Evolutionary conservation across 108 stramenopile species (phyloP).

Genomic region (Cyclotella baltica): DNA sequence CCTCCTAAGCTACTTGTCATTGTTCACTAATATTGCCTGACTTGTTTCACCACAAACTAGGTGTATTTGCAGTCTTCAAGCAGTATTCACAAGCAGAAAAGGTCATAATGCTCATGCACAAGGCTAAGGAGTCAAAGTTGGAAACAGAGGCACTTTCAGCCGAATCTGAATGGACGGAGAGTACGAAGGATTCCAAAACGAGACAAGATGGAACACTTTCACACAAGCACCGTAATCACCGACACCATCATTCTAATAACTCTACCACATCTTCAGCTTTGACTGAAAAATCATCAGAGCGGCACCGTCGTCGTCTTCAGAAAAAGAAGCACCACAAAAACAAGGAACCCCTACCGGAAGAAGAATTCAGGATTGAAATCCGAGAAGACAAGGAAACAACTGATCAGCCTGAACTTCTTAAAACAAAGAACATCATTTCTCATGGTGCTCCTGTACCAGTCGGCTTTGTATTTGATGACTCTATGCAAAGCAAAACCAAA

Average conservation of each 20-base stretch:
- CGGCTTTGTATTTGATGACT: neutral
- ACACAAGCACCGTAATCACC: neutral
- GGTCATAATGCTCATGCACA: neutral
- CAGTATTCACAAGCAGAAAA: neutral
- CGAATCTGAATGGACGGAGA: neutral
- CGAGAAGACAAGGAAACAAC: neutral
- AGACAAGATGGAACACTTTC: neutral
- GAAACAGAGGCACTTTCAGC: neutral
- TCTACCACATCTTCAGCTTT: neutral
- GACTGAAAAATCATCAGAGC: neutral
- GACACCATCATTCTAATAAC: neutral
- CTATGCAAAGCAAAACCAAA: neutral
- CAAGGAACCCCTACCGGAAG: neutral
- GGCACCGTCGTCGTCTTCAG: neutral
- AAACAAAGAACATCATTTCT: no score
- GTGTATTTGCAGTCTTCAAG: constrained; percentile 4
- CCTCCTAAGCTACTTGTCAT: neutral
- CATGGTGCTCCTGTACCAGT: neutral
- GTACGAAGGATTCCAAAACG: neutral
- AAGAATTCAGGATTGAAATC: neutral
- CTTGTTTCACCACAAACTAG: neutral
- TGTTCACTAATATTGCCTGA: neutral
- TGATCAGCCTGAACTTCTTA: no score
- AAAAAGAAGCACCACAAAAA: constrained; percentile 7
- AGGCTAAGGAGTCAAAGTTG: neutral